phyloP scores from a whole-genome alignment of 192 early-diverging fungal species.

The Coemansia umbellata region DNA sequence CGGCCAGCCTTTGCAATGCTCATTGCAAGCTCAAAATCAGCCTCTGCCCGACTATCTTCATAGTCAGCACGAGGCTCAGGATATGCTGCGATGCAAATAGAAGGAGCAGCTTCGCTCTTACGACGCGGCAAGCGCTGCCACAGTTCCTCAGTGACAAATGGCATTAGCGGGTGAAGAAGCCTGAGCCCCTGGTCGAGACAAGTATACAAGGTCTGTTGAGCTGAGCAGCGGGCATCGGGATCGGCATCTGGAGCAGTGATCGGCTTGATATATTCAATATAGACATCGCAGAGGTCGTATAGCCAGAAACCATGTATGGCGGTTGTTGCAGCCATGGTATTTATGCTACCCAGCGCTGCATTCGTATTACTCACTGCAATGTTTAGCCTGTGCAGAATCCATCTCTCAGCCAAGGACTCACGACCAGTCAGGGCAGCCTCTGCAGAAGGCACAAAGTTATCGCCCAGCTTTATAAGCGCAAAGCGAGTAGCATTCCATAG shows the following conservation, averaged over 20 bases:
- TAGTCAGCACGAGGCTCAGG: conserved; percentile 49
- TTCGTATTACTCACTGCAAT: conserved; percentile 73
- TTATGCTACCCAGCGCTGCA: conserved; percentile 69
- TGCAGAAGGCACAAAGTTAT: conserved; percentile 70
- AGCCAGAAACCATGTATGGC: conserved; percentile 92
- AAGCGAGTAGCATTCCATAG: conserved; percentile 98
- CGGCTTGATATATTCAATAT: conserved; percentile 91
- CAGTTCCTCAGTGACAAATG: conserved; percentile 98
- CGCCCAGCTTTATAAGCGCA: conserved; percentile 92
- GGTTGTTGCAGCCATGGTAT: conserved; percentile 90
- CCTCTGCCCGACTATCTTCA: conserved; percentile 64
- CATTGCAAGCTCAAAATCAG: conserved; percentile 76
- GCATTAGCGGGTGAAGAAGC: conserved; percentile 97
- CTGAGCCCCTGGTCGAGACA: conserved; percentile 89
- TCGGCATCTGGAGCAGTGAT: conserved; percentile 64
- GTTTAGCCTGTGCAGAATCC: conserved; percentile 92
- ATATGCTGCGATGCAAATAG: conserved; percentile 69
- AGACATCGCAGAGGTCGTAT: conserved; percentile 96
- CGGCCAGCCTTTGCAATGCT: conserved; percentile 73
- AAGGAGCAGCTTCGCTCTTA: conserved; percentile 42
- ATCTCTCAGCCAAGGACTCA: conserved; percentile 85
- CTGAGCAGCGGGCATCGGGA: conserved; percentile 54
- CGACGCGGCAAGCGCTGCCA: conserved; percentile 92
- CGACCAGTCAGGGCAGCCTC: conserved; percentile 60
- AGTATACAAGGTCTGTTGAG: conserved; percentile 89